These are phyloP conservation scores for Aspergillus sp. DNA, from an alignment of 2,329 filamentous ascomycete species.

Conservation along the genomic window DNA sequence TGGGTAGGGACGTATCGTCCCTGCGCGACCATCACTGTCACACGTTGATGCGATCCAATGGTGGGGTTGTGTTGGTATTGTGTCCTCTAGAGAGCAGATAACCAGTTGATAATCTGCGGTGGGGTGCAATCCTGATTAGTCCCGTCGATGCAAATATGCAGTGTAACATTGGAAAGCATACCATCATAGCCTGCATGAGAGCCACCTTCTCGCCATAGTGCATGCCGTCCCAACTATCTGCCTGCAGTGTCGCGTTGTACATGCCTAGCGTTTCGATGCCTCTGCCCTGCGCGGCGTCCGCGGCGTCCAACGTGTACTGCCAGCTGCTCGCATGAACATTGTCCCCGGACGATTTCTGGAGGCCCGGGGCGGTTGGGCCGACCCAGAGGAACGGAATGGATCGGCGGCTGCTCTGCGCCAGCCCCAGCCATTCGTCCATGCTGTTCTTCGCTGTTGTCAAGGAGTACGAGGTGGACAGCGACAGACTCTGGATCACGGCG, in stretches of 20 bases:
- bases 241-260: constrained; percentile 46
- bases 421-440: constrained; percentile 41
- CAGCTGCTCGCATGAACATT: constrained; percentile 36
- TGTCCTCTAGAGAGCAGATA: constrained; percentile 15
- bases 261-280: constrained; percentile 43
- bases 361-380: constrained; percentile 39
- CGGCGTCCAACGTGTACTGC: constrained; percentile 39
- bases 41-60: neutral
- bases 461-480: constrained; percentile 31
- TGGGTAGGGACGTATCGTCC: neutral
- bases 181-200: constrained; percentile 47
- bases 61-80: neutral
- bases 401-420: constrained; percentile 34
- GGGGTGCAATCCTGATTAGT: neutral
- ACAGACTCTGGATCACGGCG: constrained; percentile 41
- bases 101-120: constrained; percentile 22
- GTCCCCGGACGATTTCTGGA: constrained; percentile 29
- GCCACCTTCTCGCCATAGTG: constrained; percentile 40
- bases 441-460: constrained; percentile 27
- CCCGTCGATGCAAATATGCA: constrained; percentile 3
- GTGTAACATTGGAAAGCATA: constrained; percentile 18
- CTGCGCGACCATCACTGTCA: neutral
- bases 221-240: constrained; percentile 37
- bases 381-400: constrained; percentile 46
- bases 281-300: constrained; percentile 29